These are phyloP conservation scores for Castanopsis chinensis DNA, from an alignment of 306 rosid species.

Conservation along the genomic window DNA sequence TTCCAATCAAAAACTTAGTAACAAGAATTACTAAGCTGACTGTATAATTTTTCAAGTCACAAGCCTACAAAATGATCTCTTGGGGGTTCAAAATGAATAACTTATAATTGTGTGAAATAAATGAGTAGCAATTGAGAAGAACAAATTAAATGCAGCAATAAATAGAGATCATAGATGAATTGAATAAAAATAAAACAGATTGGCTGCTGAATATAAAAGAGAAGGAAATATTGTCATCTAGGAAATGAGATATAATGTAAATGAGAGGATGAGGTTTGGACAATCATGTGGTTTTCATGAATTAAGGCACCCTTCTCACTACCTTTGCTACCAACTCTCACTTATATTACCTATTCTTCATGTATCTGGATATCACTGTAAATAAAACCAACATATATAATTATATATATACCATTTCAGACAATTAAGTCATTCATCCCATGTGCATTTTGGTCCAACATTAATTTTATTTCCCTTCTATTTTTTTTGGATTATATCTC, in stretches of 20 bases:
- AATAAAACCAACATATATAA: neutral
- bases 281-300: conserved; percentile 13
- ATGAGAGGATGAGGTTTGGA: neutral
- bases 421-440: neutral
- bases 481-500: neutral
- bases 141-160: too few relatives aligned
- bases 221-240: neutral
- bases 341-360: neutral
- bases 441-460: neutral
- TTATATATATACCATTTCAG: neutral
- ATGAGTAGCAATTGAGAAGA: too few relatives aligned
- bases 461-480: neutral
- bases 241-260: neutral
- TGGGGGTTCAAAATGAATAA: too few relatives aligned
- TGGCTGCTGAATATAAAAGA: too few relatives aligned
- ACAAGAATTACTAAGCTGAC: too few relatives aligned
- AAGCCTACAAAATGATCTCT: too few relatives aligned
- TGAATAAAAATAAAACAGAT: too few relatives aligned
- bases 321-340: neutral
- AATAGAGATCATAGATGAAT: too few relatives aligned
- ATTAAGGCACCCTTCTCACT: conserved; percentile 31
- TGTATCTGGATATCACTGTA: neutral
- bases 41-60: too few relatives aligned
- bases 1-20: too few relatives aligned
- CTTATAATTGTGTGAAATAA: too few relatives aligned